Evolutionary conservation across 345 rosid species (phyloP), one percentile per base, ranked within the genome.

Genomic region (Eucalyptus tenuipes): DNA sequence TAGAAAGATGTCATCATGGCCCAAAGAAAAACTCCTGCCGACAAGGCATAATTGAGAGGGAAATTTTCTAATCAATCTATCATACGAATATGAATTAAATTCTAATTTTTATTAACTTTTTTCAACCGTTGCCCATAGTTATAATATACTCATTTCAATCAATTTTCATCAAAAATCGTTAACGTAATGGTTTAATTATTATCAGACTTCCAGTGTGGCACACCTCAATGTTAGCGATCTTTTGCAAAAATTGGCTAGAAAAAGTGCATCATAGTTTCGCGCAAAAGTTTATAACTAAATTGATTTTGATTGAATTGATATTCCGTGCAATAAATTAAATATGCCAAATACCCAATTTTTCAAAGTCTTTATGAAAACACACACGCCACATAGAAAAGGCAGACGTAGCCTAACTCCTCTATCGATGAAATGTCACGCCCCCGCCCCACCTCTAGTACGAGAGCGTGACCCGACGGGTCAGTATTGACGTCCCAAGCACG

Each of bases 381-480:
- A n/a, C 1, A 61, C 66, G 2, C 3, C 7, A 3, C 1, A 27
- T 1, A 20, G 0, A 52, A 52, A 52, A 52, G 4, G 1, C 0
- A 7, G 2, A 0, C 1, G 0, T 20, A 20, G 25, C 57, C 10
- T 52, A 52, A 20, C 57, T 52, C 10, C 57, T 52, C 25, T 52
- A 52, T 20, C 0, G 24, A 52, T 52, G 25, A 52, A 20, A 20
- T 52, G 25, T 52, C 57, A 52, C 1, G 0, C 57, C 57, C 57
- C 0, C 0, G 0, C 57, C 57, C 57, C 10, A 52, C 25, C 10
- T 20, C 2, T 1, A 0, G 5, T 8, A 52, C 0, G 0, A 20
- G 10, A 52, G 57, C 7, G 0, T 52, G 57, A 52, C 0, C 2
- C 4, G 5, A 20, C 1, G 1, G 5, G 25, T 52, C 0, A 52